Conservation (phyloP, 805 yeast species). For the Pachysolen tannophilus region DNA sequence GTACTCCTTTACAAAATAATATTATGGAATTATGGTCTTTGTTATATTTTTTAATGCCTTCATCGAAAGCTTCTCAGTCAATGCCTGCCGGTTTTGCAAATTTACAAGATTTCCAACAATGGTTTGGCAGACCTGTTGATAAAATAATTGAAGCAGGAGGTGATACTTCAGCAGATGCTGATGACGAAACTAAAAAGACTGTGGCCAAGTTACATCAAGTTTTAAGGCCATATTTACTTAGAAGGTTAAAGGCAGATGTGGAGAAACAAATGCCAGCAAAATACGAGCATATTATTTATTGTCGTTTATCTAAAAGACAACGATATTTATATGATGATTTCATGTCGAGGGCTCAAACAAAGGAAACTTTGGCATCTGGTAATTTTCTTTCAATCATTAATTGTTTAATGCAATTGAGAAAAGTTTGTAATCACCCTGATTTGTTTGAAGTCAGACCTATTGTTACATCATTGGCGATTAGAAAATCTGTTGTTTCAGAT, state of each 20-base stretch:
- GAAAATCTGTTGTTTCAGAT: conserved; percentile 47
- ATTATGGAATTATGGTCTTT: conserved; percentile 95
- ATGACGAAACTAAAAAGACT: conserved; percentile 76
- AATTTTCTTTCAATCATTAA: conserved; percentile 92
- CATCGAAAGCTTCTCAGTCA: conserved; percentile 57
- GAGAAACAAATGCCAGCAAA: conserved; percentile 99
- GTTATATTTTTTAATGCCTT: conserved; percentile 92
- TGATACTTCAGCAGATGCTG: conserved; percentile 32
- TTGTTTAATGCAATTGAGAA: conserved; percentile 95
- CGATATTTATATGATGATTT: conserved; percentile 90
- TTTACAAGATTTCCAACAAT: conserved; percentile 89
- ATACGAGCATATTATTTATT: conserved; percentile 89
- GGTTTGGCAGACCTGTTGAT: conserved; percentile 99
- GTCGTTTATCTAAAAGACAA: conserved; percentile 89
- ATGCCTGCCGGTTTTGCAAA: conserved; percentile 97
- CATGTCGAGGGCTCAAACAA: conserved; percentile 94
- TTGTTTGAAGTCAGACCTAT: conserved; percentile 94
- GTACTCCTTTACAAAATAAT: conserved; percentile 95
- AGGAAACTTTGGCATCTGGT: conserved; percentile 88
- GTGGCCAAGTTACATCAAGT: conserved; percentile 89
- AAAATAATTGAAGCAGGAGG: conserved; percentile 73
- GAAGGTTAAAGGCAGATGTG: conserved; percentile 92
- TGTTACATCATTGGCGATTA: conserved; percentile 79
- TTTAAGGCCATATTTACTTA: conserved; percentile 80
- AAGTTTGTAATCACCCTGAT: conserved; percentile 95